Evolutionary conservation across 805 yeast genomes (phyloP).

Genomic region (Vanderwaltozyma verrucispora): DNA sequence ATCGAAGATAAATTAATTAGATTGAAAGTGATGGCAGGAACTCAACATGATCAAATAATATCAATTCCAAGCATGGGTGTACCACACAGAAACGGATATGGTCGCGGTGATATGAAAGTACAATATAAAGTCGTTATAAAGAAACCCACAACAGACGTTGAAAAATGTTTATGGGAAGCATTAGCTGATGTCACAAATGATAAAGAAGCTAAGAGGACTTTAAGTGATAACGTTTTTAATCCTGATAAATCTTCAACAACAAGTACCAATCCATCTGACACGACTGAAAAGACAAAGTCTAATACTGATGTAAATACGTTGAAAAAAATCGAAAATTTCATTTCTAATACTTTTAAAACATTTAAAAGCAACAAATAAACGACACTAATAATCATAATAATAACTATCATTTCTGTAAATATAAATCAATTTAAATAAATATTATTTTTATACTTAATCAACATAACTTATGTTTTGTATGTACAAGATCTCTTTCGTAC

Average conservation of each 20-base stretch:
- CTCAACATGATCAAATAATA: slow-evolving; percentile 63
- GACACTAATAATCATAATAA: background rate
- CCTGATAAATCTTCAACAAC: background rate
- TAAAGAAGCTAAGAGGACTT: slow-evolving; percentile 57
- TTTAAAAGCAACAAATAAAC: slow-evolving; percentile 25
- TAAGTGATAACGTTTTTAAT: slow-evolving; percentile 3
- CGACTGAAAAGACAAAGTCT: too few relatives aligned
- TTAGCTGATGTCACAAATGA: slow-evolving; percentile 88
- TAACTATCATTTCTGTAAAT: slow-evolving; percentile 1
- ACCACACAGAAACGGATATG: slow-evolving; percentile 40
- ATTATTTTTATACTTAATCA: too few relatives aligned
- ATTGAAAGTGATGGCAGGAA: slow-evolving; percentile 73
- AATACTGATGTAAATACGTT: slow-evolving; percentile 27
- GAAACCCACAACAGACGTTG: slow-evolving; percentile 72
- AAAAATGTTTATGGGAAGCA: slow-evolving; percentile 83
- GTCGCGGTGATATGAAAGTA: slow-evolving; percentile 75
- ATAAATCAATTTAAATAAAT: too few relatives aligned
- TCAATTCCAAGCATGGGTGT: slow-evolving; percentile 83
- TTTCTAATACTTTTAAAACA: slow-evolving; percentile 48
- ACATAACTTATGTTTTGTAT: too few relatives aligned
- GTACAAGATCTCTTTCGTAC: too few relatives aligned
- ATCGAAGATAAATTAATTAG: slow-evolving; percentile 69
- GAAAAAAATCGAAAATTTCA: slow-evolving; percentile 47
- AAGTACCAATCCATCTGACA: slow-evolving; percentile 2
- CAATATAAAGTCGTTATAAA: slow-evolving; percentile 59